Evolutionary conservation across 2,329 filamentous ascomycete genomes (phyloP), one percentile per base, ranked within the genome.

Genomic region (Dactylella cylindrospora): DNA sequence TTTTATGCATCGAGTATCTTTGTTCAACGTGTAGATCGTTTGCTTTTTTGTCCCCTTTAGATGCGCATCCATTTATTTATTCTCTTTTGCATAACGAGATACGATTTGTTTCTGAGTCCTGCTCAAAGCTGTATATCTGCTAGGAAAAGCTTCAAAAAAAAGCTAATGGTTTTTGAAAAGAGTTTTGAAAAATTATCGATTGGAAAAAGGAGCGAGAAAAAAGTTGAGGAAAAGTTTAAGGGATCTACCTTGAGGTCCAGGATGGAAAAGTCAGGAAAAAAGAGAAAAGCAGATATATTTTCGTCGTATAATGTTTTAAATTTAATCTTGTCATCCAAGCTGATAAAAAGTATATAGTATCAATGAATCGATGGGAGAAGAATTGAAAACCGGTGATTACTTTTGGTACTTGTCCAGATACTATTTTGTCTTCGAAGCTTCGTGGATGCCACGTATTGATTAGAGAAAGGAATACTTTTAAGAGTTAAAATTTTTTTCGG

Each of bases 221-320:
- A 61, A 61, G 41, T 47, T 20, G 55, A 39, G 25, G n/a, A 44
- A 53, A 52, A 47, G 35, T 35, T 22, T 15, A 26, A 12, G 13
- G 5, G 39, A 5, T 17, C 9, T 29, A 7, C 3, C 29, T 23
- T 15, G 31, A 12, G 45, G 22, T 19, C 39, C 23, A 13, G 17
- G n/a, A n/a, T n/a, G n/a, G 13, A 12, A 19, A 40, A 33, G 29
- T 35, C 15, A 2, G 3, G 9, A 22, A 8, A 35, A 55, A 43
- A 43, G 43, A 46, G 13, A 54, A 55, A 55, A 50, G 52, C 35
- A 15, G 52, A 39, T 57, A 39, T 40, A 28, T 7, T 41, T 49
- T 17, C 32, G 41, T 19, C 8, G 12, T 45, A 28, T 23, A 15
- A 4, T 31, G 20, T 33, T 33, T 26, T 8, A 2, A n/a, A 22